These are phyloP conservation scores for Chytridiales sp. DNA, from an alignment of 371 early-diverging fungal genomes.

Conservation along the genomic window DNA sequence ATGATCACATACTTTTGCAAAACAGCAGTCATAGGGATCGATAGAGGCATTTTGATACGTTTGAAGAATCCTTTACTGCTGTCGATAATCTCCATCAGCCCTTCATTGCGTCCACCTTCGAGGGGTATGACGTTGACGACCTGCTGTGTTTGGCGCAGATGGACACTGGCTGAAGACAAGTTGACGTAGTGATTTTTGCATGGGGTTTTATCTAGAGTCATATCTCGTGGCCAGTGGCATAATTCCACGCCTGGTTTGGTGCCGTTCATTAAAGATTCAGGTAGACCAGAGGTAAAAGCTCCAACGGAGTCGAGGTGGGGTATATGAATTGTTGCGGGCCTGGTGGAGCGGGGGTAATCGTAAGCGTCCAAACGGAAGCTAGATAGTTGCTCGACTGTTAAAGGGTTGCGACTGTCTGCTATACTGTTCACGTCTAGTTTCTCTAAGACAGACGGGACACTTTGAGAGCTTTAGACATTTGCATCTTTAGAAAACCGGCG, in stretches of 20 bases:
- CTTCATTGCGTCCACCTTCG: slow-evolving; percentile 64
- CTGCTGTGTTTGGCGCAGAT: slow-evolving; percentile 54
- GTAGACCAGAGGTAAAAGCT: slow-evolving; percentile 1
- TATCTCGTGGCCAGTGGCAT: slow-evolving; percentile 18
- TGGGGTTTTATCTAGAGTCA: slow-evolving; percentile 18
- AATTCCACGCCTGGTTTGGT: neutral
- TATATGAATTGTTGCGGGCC: neutral
- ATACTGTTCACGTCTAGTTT: too few relatives aligned
- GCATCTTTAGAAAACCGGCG: too few relatives aligned
- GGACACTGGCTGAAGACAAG: slow-evolving; percentile 50
- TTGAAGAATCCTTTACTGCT: slow-evolving; percentile 56
- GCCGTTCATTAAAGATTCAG: neutral
- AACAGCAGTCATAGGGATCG: slow-evolving; percentile 46
- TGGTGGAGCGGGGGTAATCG: slow-evolving; percentile 14
- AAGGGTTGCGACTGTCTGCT: too few relatives aligned
- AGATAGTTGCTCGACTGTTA: too few relatives aligned
- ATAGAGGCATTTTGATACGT: slow-evolving; percentile 62
- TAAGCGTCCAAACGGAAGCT: slow-evolving; percentile 17
- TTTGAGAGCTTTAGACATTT: too few relatives aligned
- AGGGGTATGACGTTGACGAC: slow-evolving; percentile 45
- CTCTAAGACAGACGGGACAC: too few relatives aligned
- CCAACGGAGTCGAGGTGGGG: slow-evolving; percentile 3
- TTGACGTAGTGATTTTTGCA: slow-evolving; percentile 48
- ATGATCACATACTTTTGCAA: slow-evolving; percentile 19
- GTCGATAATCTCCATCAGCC: slow-evolving; percentile 63